Conservation (phyloP, 1,139 yeast species). For the Geotrichum carabidarum region DNA sequence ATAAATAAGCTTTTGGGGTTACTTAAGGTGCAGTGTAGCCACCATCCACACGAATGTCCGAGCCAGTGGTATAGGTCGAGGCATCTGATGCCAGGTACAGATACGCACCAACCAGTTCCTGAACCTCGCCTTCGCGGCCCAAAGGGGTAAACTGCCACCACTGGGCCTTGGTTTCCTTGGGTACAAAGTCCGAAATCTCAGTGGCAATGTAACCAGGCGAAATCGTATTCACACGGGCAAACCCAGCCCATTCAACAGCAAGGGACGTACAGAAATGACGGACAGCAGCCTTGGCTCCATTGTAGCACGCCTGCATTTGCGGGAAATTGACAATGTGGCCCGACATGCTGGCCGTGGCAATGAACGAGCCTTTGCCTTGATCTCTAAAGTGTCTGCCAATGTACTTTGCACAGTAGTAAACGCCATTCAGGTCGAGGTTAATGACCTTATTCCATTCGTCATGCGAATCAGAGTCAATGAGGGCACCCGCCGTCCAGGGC, state of each 20-base stretch:
- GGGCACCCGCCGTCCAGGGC: slow-evolving; percentile 74
- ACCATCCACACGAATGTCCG: slow-evolving; percentile 79
- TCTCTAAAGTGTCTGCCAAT: slow-evolving; percentile 69
- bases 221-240: slow-evolving; percentile 79
- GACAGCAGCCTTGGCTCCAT: slow-evolving; percentile 85
- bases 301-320: slow-evolving; percentile 83
- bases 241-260: slow-evolving; percentile 87
- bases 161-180: slow-evolving; percentile 47
- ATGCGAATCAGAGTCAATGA: slow-evolving; percentile 56
- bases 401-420: slow-evolving; percentile 66
- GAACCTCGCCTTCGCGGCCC: slow-evolving; percentile 77
- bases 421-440: slow-evolving; percentile 69
- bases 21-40: slow-evolving; percentile 50
- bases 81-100: slow-evolving; percentile 85
- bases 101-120: slow-evolving; percentile 83
- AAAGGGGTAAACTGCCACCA: slow-evolving; percentile 74
- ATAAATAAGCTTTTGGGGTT: background rate
- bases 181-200: slow-evolving; percentile 59
- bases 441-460: slow-evolving; percentile 63
- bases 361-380: slow-evolving; percentile 67
- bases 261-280: slow-evolving; percentile 73
- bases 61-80: slow-evolving; percentile 76
- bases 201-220: slow-evolving; percentile 85
- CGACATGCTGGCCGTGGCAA: slow-evolving; percentile 86
- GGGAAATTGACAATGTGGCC: slow-evolving; percentile 87